Conservation (phyloP, 768 basidiomycete species). For the Psilocybe azurescens region DNA sequence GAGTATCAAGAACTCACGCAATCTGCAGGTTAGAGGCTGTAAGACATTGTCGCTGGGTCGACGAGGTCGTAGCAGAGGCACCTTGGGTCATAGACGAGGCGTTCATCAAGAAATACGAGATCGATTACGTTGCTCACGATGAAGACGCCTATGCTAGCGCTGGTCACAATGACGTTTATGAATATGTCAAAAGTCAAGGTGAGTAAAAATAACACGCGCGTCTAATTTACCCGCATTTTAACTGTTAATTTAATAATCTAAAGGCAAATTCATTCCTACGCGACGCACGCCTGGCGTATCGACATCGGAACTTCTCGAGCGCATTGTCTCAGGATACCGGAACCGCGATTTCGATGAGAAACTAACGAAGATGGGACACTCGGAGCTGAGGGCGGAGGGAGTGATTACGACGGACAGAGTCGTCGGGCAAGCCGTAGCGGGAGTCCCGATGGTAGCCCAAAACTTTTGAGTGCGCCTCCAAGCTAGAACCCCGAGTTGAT, state of each 20-base stretch:
- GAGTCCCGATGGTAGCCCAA: constrained; percentile 12
- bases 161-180: constrained; percentile 89
- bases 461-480: not conserved
- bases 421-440: constrained; percentile 34
- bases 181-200: constrained; percentile 82
- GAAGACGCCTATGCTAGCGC: constrained; percentile 84
- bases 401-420: constrained; percentile 51
- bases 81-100: constrained; percentile 89
- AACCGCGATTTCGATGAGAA: constrained; percentile 88
- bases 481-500: no score
- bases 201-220: constrained; percentile 20
- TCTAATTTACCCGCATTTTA: not conserved
- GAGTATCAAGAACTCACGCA: not conserved
- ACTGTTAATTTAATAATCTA: not conserved
- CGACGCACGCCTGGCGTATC: constrained; percentile 94
- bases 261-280: constrained; percentile 95
- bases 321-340: constrained; percentile 89
- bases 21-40: constrained; percentile 75
- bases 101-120: constrained; percentile 84
- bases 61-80: constrained; percentile 88
- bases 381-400: constrained; percentile 73
- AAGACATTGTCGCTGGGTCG: constrained; percentile 98
- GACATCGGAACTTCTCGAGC: constrained; percentile 90
- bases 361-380: constrained; percentile 84
- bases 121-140: constrained; percentile 98